Evolutionary conservation across 192 early-diverging fungal species (phyloP).

Genomic region (Gorgonomyces haynaldii): DNA sequence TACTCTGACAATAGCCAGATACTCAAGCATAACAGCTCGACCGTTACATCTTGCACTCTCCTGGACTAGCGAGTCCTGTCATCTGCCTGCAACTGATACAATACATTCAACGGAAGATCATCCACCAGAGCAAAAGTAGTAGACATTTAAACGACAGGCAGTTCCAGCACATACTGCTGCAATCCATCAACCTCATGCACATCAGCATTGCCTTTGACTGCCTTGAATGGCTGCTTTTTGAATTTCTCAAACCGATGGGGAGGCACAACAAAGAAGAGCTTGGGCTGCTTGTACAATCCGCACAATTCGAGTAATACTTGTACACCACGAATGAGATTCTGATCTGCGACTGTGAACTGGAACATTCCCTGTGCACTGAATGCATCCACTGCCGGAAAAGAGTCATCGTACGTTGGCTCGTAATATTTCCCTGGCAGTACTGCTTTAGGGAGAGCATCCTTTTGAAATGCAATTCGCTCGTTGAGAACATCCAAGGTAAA

Average conservation of each 20-base stretch:
- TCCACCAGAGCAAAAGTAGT: too few relatives aligned
- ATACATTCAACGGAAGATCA: too few relatives aligned
- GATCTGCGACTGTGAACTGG: conserved; percentile 16
- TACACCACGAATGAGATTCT: conserved; percentile 15
- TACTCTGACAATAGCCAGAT: too few relatives aligned
- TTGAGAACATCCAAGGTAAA: conserved; percentile 5
- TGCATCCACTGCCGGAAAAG: conserved; percentile 16
- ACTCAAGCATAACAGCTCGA: too few relatives aligned
- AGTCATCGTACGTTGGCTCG: conserved; percentile 17
- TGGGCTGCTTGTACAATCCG: conserved; percentile 5
- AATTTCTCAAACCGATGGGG: conserved; percentile 8
- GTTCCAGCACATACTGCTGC: conserved; percentile 16
- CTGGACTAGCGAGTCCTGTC: too few relatives aligned
- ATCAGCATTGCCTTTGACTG: neutral
- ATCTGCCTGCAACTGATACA: too few relatives aligned
- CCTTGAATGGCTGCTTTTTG: conserved; percentile 9
- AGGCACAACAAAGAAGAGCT: conserved; percentile 7
- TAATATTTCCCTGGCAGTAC: conserved; percentile 7
- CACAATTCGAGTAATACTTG: conserved; percentile 3
- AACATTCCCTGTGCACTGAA: conserved; percentile 21
- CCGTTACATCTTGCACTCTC: too few relatives aligned
- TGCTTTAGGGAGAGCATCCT: conserved; percentile 10
- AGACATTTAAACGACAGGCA: conserved; percentile 6
- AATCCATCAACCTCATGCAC: conserved; percentile 5
- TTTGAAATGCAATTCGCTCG: conserved; percentile 11